Base-by-base conservation (phyloP, 805 yeast species). In the Alloascoidea hylecoeti region DNA sequence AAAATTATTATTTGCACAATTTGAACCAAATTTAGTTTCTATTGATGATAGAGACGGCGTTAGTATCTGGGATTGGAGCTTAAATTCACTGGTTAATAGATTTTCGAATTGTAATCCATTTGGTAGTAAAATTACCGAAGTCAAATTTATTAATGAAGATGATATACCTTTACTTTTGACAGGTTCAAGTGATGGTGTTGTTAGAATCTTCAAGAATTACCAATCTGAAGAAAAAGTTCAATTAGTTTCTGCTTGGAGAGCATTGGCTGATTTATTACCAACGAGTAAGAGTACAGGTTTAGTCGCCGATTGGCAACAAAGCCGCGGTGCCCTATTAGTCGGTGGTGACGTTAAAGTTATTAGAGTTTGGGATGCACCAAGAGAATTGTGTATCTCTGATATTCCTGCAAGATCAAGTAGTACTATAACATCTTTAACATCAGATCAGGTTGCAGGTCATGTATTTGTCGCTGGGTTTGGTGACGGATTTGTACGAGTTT, bases 291-390 rank as follows among this genome's bases (percentile, higher is more conserved):
- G 86, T 17, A 74, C 84, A 13, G 96, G 96, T 3, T 61, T 89
- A 38, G 69, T 85, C 15, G 75, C 88, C 6, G 97, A 92, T 47
- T 92, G 98, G 98, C 97, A 89, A 55, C 98, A 92, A 52, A 79
- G 92, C 35, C 64, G 96, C 42, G 98, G 98, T 0, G 74, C 95
- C 0, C 61, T 92, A 30, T 61, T 89, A 39, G 95, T 83, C 1
- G 86, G 95, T 33, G 98, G 98, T 35, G 97, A 92, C 61, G 95
- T 84, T 5, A 83, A 88, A 49, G 77, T 86, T 16, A 84, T 92
- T 39, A 65, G 95, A 41, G 66, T 88, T 1, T 92, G 98, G 98
- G 97, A 92, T 58, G 97, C 97, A 0, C 92, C 95, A 9, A 65
- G 96, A 27, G 98, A 92, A 51, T 65, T 80, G 38, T 80, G 95